Percentiles rank a stretch among this genome's conserved stretches.
These are phyloP conservation scores for Rhododendron ferrugineum DNA, from an alignment of 148 eudicot species.

Conservation along the genomic window DNA sequence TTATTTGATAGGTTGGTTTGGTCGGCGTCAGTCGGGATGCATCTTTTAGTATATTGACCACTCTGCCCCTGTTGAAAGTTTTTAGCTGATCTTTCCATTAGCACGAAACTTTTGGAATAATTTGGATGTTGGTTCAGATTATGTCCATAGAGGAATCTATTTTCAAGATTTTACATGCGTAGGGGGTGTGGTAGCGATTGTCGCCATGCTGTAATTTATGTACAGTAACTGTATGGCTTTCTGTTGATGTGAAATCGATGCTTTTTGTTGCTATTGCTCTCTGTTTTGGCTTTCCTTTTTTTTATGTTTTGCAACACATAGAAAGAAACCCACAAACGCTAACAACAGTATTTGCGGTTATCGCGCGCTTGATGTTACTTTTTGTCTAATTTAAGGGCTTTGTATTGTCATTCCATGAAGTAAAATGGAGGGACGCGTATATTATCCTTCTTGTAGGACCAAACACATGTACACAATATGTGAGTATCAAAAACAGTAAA, in stretches of 20 bases:
- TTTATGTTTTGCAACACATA: background rate
- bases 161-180: constrained; percentile 1
- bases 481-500: too few relatives aligned
- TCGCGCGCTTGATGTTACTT: too few relatives aligned
- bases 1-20: constrained; percentile 17
- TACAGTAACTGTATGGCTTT: constrained; percentile 20
- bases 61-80: background rate
- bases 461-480: too few relatives aligned
- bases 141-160: constrained; percentile 16
- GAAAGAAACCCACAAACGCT: background rate
- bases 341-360: background rate
- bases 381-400: too few relatives aligned
- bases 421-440: background rate
- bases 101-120: constrained; percentile 3
- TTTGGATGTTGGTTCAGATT: constrained; percentile 2
- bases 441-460: too few relatives aligned
- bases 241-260: constrained; percentile 5
- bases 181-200: background rate
- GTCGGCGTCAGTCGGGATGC: constrained; percentile 8
- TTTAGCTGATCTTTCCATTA: background rate
- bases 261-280: background rate
- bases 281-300: background rate
- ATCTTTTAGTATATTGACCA: background rate
- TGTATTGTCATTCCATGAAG: too few relatives aligned
- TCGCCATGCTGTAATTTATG: constrained; percentile 7